Evolutionary conservation across 352 stramenopile genomes (phyloP), one percentile per base, ranked within the genome.

Genomic region (Phytophthora cactorum): DNA sequence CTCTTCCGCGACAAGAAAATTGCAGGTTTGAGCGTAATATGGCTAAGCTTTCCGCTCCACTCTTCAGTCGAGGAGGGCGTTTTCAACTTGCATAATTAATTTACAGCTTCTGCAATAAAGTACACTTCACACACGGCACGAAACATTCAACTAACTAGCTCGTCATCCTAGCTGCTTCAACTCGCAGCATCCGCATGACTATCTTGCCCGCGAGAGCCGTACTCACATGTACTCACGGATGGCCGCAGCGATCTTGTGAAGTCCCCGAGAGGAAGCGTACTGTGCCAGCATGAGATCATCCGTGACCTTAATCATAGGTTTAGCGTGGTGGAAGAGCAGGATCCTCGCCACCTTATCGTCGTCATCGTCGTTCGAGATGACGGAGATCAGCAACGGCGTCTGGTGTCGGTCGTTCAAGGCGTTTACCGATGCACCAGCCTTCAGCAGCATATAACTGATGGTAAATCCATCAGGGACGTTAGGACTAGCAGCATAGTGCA

Each of bases 291-390:
- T 57, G 51, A 57, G 51, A 15, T 57, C 51, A 28, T 57, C 51
- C 10, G 51, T 57, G 51, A 57, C 51, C 31, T 57, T 57, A 8
- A 57, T 57, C 51, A 57, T 25, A 4, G 51, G 51, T 17, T 57
- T 57, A 5, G 51, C 51, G 14, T 57, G 32, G 51, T 57, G 51
- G 17, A 57, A 57, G 38, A 59, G 52, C 25, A 59, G 25, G n/a
- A 59, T 59, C n/a, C 52, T 34, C 27, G 52, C 27, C 10, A 59
- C 52, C 44, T 41, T 59, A 29, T 59, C 52, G 10, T 59, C 52
- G 36, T 59, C 52, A 25, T 59, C 38, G 22, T 59, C 52, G 15
- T 59, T 59, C 27, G 52, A 59, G 52, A 59, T 59, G 39, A 59
- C 52, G 27, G 52, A 47, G 28, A 59, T 59, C 36, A 59, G 27